phyloP scores from a whole-genome alignment of 2,329 filamentous ascomycete genomes.

The Fusarium nodosum region DNA sequence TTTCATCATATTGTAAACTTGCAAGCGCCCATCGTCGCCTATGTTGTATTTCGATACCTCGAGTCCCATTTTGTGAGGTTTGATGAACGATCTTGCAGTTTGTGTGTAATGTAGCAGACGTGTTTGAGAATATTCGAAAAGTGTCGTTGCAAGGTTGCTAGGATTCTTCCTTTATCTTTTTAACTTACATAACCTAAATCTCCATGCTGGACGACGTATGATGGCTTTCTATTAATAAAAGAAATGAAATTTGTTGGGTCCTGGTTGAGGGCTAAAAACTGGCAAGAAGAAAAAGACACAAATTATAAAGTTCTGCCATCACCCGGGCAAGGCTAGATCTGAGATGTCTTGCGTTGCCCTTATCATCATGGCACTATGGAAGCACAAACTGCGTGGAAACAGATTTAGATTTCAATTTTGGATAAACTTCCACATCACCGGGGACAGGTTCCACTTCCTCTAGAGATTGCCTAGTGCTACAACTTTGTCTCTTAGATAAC shows the following conservation, averaged over 20 bases:
- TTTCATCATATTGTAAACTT: neutral
- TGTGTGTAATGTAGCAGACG: neutral
- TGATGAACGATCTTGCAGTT: neutral
- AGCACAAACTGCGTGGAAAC: rapidly evolving
- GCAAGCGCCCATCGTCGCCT: neutral
- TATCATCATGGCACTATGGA: neutral
- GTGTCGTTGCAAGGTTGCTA: neutral
- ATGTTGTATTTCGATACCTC: neutral
- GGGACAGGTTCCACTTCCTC: neutral
- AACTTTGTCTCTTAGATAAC: neutral
- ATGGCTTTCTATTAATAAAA: neutral
- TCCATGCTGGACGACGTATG: neutral
- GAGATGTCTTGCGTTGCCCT: neutral
- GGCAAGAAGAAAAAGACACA: neutral
- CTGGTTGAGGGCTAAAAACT: neutral
- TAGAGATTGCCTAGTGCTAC: rapidly evolving
- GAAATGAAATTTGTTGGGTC: neutral
- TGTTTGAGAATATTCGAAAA: neutral
- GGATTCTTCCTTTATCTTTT: neutral
- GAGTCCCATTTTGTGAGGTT: neutral
- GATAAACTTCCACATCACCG: rapidly evolving
- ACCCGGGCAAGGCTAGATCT: neutral
- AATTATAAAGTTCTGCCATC: neutral
- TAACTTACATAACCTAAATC: no score
- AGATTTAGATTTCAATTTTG: neutral